Percentiles rank a stretch among this genome's conserved stretches.
These are phyloP conservation scores for Aspergillus oerlinghausenensis DNA, from an alignment of 2,329 filamentous ascomycete genomes.

Conservation along the genomic window DNA sequence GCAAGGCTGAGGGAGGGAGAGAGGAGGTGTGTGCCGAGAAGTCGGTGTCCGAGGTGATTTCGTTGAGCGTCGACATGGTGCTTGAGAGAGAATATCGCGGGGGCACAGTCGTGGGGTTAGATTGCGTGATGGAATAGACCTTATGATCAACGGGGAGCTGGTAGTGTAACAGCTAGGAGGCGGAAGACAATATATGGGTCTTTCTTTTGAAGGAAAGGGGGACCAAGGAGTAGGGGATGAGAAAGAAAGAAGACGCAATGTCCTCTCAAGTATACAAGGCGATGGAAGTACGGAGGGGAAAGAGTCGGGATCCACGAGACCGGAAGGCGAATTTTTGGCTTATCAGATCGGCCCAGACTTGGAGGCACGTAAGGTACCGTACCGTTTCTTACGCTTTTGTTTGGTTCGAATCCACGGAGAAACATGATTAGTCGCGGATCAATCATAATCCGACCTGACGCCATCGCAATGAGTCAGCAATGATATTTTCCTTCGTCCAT, in stretches of 20 bases:
- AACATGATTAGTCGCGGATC: not conserved
- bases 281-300: conserved; percentile 1
- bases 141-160: conserved; percentile 50
- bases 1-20: conserved; percentile 65
- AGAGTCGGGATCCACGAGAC: conserved; percentile 10
- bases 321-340: conserved; percentile 21
- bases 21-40: conserved; percentile 67
- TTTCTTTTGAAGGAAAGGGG: not conserved
- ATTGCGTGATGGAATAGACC: not conserved
- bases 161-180: conserved; percentile 29
- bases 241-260: conserved; percentile 3
- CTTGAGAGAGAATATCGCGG: not conserved
- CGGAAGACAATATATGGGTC: not conserved
- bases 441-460: not conserved
- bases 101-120: not conserved
- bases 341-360: conserved; percentile 27
- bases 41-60: conserved; percentile 68
- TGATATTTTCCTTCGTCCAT: not conserved
- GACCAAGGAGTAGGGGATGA: not conserved
- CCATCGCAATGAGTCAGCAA: not conserved
- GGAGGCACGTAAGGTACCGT: not conserved
- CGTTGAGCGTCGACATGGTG: conserved; percentile 69
- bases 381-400: not conserved
- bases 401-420: not conserved
- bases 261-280: not conserved